These are phyloP conservation scores for Fusarium sacchari DNA, from an alignment of 2,329 filamentous ascomycete genomes.

Conservation along the genomic window DNA sequence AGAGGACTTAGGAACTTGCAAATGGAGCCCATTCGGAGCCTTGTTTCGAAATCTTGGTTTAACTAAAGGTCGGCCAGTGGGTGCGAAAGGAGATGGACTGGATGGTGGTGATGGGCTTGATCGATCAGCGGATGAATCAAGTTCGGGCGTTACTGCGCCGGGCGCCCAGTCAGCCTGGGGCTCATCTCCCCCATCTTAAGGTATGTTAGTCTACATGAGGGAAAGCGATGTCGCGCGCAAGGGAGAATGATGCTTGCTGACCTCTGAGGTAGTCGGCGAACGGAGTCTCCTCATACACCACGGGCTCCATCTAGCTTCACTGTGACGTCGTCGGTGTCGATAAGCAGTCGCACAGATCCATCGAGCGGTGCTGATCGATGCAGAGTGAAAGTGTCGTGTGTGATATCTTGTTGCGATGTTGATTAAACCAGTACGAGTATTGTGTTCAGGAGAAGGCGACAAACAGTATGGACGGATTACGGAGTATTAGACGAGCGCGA, in stretches of 20 bases:
- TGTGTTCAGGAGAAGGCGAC: conserved; percentile 38
- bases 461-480: conserved; percentile 19
- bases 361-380: conserved; percentile 37
- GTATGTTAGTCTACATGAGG: conserved; percentile 9
- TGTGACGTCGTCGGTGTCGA: conserved; percentile 43
- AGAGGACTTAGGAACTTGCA: conserved; percentile 52
- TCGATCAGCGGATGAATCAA: conserved; percentile 44
- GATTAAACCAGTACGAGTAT: conserved; percentile 12
- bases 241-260: conserved; percentile 50
- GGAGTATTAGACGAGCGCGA: conserved; percentile 21
- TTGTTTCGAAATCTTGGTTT: conserved; percentile 64
- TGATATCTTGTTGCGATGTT: conserved; percentile 23
- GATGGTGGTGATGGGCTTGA: conserved; percentile 58
- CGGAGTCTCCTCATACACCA: conserved; percentile 87
- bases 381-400: conserved; percentile 15
- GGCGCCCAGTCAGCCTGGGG: conserved; percentile 59
- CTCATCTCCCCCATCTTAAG: conserved; percentile 59
- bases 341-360: conserved; percentile 45
- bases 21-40: conserved; percentile 54
- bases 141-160: conserved; percentile 50
- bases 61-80: conserved; percentile 64
- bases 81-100: conserved; percentile 64
- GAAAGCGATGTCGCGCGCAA: background rate
- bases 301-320: conserved; percentile 73
- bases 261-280: conserved; percentile 91